Evolutionary conservation across 345 rosid genomes (phyloP), one percentile per base, ranked within the genome.

Genomic region (Gossypium turneri): DNA sequence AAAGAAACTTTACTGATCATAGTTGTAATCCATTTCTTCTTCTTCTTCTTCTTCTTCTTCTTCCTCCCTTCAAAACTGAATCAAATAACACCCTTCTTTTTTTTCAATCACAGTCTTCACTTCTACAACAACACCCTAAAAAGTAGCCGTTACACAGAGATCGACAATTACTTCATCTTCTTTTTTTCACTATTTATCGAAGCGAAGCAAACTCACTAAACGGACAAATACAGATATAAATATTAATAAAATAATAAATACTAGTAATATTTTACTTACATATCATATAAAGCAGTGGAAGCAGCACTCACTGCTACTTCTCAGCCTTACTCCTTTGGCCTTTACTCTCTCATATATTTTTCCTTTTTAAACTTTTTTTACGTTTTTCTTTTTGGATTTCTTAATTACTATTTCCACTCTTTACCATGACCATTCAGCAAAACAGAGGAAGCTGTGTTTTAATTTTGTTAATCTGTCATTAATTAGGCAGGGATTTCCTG

Each of bases 81-180:
- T n/a, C 68, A 74, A 74, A 74, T 50, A 70, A 62, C 4, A 50
- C 20, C 27, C 11, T 24, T 56, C 11, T 20, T 5, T 3, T 27
- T 17, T 34, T 52, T 1, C 41, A 2, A 29, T 17, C 60, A 34
- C 50, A 12, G 45, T 19, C 24, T 62, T 29, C 47, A 19, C 25
- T 64, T 25, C 69, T 48, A 51, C 45, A n/a, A n/a, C 24, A 61
- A 27, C 53, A 61, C 17, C 29, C 34, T 10, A 43, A 11, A 70
- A 73, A 74, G 19, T 74, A 74, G 61, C 51, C 76, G 70, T 74
- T 62, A 74, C 60, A 61, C 20, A 74, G 61, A 74, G 76, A 74
- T 74, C 51, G 61, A 29, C 38, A 24, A 67, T 20, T 9, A 3
- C 24, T 24, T 41, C 11, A 16, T 27, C 11, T 25, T 44, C n/a